phyloP scores from a whole-genome alignment of 805 yeast genomes.

The Saccharomycopsis fibuligera region DNA sequence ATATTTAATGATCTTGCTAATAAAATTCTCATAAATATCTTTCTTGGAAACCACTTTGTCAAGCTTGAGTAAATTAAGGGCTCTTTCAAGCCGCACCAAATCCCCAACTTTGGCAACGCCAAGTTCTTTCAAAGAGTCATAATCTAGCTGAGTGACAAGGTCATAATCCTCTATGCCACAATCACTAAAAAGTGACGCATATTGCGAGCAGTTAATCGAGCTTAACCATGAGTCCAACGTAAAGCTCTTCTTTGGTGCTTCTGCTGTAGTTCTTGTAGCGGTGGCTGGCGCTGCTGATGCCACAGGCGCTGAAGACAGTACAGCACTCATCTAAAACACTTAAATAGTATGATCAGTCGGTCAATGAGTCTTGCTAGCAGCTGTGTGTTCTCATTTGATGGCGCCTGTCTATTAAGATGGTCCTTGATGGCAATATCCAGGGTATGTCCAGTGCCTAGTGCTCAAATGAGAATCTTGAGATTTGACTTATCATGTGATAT shows the following conservation, averaged over 20 bases:
- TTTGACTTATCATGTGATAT: too few species aligned
- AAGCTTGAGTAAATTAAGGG: constrained; percentile 39
- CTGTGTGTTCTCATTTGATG: neutral
- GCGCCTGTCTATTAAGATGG: neutral
- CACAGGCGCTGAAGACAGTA: neutral
- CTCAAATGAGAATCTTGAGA: too few species aligned
- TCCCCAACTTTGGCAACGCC: constrained; percentile 82
- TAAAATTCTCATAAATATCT: constrained; percentile 13
- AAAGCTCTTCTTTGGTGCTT: neutral
- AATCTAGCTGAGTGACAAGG: constrained; percentile 36
- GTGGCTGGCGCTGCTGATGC: neutral
- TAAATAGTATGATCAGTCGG: neutral
- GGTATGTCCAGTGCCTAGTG: too few species aligned
- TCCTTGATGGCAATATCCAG: too few species aligned
- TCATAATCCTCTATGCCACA: constrained; percentile 16
- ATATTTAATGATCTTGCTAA: neutral
- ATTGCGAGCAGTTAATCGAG: constrained; percentile 19
- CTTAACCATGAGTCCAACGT: constrained; percentile 12
- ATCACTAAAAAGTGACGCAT: constrained; percentile 12
- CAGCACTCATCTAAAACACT: too few species aligned
- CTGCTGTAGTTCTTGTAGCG: neutral
- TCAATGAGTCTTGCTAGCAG: neutral
- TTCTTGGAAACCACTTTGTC: constrained; percentile 7
- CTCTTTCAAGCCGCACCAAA: constrained; percentile 59
- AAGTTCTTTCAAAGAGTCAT: constrained; percentile 57